A percentile compares a stretch with the other conserved stretches of the same genome.
phyloP scores from a whole-genome alignment of 2,329 filamentous ascomycete genomes.

The Aureobasidium subglaciale region DNA sequence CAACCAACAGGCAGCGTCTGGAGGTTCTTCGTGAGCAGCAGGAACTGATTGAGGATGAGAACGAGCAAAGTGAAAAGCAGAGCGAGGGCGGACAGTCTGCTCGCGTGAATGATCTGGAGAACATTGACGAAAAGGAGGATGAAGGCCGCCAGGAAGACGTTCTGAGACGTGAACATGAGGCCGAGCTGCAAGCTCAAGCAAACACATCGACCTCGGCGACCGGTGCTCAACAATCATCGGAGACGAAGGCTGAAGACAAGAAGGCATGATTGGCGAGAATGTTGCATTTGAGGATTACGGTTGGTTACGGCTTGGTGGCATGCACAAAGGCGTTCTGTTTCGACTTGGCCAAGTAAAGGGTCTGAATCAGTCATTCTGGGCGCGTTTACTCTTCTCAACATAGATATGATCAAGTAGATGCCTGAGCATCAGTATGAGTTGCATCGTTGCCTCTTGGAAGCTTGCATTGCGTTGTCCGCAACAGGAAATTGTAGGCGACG shows the following conservation, averaged over 20 bases:
- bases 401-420: background rate
- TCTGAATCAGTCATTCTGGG: background rate
- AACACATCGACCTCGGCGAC: background rate
- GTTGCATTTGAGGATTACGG: slow-evolving; percentile 2
- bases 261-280: slow-evolving; percentile 5
- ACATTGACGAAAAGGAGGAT: slow-evolving; percentile 93
- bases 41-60: slow-evolving; percentile 95
- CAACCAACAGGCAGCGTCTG: slow-evolving; percentile 97
- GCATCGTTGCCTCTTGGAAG: background rate
- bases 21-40: slow-evolving; percentile 98
- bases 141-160: slow-evolving; percentile 26
- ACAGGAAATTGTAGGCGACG: slow-evolving; percentile 1
- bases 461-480: background rate
- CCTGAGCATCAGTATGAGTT: background rate
- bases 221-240: background rate
- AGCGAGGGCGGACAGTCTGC: slow-evolving; percentile 54
- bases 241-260: slow-evolving; percentile 6
- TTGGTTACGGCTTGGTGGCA: background rate
- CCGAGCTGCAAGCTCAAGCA: slow-evolving; percentile 18
- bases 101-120: slow-evolving; percentile 64
- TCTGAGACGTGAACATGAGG: slow-evolving; percentile 22
- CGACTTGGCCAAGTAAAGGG: background rate
- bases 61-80: slow-evolving; percentile 79
- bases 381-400: slow-evolving; percentile 2
- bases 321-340: slow-evolving; percentile 8